phyloP scores from a whole-genome alignment of 108 stramenopile genomes.

The Epithemia pelagica region DNA sequence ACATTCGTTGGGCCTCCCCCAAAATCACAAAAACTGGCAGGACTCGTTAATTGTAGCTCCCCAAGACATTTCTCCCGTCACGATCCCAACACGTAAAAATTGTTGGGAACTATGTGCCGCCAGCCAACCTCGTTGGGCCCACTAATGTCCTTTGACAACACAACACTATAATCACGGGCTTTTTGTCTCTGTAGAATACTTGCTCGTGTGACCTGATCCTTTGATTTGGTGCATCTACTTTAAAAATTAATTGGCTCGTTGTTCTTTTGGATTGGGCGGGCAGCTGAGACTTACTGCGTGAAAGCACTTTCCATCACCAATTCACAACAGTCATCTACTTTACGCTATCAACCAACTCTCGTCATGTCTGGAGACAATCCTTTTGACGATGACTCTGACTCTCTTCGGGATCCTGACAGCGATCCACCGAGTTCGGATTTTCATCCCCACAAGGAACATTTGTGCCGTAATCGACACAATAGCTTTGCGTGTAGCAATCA shows the following conservation, averaged over 20 bases:
- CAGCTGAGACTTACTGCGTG: background rate
- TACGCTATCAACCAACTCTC: background rate
- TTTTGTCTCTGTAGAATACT: background rate
- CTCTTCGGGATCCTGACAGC: background rate
- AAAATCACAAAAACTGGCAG: too few relatives aligned
- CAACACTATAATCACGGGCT: background rate
- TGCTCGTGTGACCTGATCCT: too few relatives aligned
- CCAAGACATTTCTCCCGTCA: too few relatives aligned
- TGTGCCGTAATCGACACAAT: background rate
- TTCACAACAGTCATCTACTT: background rate
- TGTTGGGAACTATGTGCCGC: background rate
- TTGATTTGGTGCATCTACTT: background rate
- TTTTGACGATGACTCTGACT: background rate
- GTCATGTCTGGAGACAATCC: background rate
- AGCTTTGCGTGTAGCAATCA: background rate
- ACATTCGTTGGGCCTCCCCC: too few relatives aligned
- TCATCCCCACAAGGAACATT: background rate
- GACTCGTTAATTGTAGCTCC: too few relatives aligned
- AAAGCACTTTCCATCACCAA: background rate
- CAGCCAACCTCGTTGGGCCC: background rate
- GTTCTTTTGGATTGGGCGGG: background rate
- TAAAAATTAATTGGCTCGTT: background rate
- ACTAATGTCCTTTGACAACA: background rate
- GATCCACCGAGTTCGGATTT: background rate
- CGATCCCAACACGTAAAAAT: too few relatives aligned